Evolutionary conservation across 768 basidiomycete species (phyloP), one percentile per base, ranked within the genome.

Genomic region (Tephrocybe sp.): DNA sequence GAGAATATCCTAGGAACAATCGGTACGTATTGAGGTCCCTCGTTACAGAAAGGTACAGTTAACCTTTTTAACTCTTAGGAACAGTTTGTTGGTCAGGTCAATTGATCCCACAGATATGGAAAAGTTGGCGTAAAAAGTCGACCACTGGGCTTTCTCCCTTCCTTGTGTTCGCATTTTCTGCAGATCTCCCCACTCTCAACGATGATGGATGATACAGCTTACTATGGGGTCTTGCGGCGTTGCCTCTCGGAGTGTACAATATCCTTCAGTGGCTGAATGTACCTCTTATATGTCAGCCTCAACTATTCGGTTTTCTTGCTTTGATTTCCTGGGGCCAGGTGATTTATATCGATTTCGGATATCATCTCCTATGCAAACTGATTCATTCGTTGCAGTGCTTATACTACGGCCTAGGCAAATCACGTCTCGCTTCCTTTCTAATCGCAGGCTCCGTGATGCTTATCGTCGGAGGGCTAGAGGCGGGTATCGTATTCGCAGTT

Each of bases 1-100:
- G 87, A 87, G 64, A 87, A 89, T 59, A 82, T 78, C 5, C 70
- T 89, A 5, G 87, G 83, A 4, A 89, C 86, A 1, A 72, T 86
- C 19, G 87, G 86, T 79, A 51, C 16, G 69, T 65, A 13, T 3
- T n/a, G 9, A n/a, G n/a, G n/a, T n/a, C n/a, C n/a, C n/a, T n/a
- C n/a, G n/a, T n/a, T n/a, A n/a, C n/a, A n/a, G n/a, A n/a, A n/a
- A n/a, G n/a, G n/a, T n/a, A n/a, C n/a, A n/a, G n/a, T n/a, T n/a
- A n/a, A n/a, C n/a, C n/a, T n/a, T n/a, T n/a, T n/a, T n/a, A n/a
- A n/a, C n/a, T 15, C 9, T 21, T 46, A 85, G 86, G 86, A 2
- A 79, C 85, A 0, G 63, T 86, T 9, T 80, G 78, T 52, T 87
- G 86, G 87, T 80, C 79, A 3, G 69, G 75, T 11, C 86, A 87